Base-by-base conservation (phyloP, 495 filamentous ascomycete species). In the Talaromyces proteolyticus region DNA sequence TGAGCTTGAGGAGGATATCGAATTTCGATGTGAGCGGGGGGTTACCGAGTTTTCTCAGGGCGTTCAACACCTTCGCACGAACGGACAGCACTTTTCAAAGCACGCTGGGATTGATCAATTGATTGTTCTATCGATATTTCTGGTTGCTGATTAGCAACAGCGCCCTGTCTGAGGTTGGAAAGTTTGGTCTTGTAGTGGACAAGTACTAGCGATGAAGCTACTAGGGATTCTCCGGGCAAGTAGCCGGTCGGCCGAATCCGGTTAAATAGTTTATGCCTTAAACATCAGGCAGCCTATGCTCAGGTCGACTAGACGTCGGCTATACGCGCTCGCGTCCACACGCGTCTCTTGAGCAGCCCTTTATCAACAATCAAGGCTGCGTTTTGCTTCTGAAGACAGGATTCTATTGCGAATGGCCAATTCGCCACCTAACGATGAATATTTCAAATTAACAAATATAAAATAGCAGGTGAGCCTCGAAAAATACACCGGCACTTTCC, bases 141-240 rank as follows among this genome's bases (percentile, higher is more conserved):
- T 18, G 18, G 17, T 19, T 47, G 26, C 25, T 36, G 29, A 14
- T 24, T 26, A 26, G 21, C 26, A 36, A 37, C 25, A 20, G 34
- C 12, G 24, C n/a, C 25, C 34, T 6, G 44, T n/a, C n/a, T n/a
- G 18, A 18, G 63, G 56, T 53, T 48, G 57, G 52, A 34, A 47
- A 52, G 59, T 56, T 43, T 59, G 53, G 53, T 62, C 57, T 68
- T 67, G 68, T 71, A 66, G 68, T 69, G 67, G 57, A 47, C 66
- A 72, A 72, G 64, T 69, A 66, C 67, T 64, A 67, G 70, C 70
- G 66, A 62, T 57, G 54, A 54, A 63, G 60, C 58, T 61, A 62
- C 50, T 51, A 51, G 39, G 42, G 58, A 62, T 38, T 41, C 19
- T 49, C 47, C 47, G 47, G 25, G 7, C 11, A 51, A 25, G 39